Conservation (phyloP, 257 asterid genomes). For the Capsicum baccatum region DNA sequence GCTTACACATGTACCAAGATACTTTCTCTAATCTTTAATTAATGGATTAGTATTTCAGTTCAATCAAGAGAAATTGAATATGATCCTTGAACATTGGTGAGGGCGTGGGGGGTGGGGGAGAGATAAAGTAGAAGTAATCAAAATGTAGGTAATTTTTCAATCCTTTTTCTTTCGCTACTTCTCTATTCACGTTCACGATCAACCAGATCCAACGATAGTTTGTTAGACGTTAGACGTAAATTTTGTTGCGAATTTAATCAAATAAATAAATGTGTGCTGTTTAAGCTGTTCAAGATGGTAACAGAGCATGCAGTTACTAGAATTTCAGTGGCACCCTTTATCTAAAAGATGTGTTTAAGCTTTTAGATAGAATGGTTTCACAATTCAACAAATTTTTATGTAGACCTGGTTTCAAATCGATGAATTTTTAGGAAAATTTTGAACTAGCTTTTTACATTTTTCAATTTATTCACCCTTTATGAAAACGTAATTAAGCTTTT, state of each 20-base stretch:
- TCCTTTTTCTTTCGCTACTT: background rate
- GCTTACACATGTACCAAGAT: background rate
- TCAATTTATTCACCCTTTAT: background rate
- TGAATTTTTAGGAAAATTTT: background rate
- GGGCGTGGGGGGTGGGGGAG: too few relatives aligned
- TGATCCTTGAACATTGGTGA: background rate
- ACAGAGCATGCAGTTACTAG: background rate
- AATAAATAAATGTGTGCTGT: background rate
- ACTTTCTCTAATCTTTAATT: background rate
- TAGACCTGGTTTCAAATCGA: background rate
- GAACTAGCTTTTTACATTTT: background rate
- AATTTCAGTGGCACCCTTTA: background rate
- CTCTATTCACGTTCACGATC: background rate
- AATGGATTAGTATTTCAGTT: background rate
- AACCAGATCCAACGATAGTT: slow-evolving; percentile 3
- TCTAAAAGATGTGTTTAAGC: background rate
- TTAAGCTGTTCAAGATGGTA: background rate
- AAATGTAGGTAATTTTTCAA: background rate
- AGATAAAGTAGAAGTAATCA: background rate
- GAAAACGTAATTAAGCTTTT: background rate
- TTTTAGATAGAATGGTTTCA: background rate
- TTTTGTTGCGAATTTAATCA: background rate
- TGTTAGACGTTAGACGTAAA: background rate
- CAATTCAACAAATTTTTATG: background rate
- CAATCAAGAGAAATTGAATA: background rate